Evolutionary conservation across 164 flowering plant species (phyloP).

Genomic region (Protea cynaroides): DNA sequence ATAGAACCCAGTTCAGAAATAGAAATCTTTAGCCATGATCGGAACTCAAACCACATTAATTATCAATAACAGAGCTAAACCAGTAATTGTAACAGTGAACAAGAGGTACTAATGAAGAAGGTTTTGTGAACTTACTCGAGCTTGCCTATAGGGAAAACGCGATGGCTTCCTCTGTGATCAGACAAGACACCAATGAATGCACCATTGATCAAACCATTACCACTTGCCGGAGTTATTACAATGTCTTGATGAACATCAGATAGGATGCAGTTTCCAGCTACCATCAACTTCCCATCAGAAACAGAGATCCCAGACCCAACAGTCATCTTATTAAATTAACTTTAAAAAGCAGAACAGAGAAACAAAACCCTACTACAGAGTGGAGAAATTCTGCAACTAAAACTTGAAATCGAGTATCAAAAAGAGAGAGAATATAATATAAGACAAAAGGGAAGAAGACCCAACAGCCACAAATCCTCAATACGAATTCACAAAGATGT

Average conservation of each 20-base stretch:
- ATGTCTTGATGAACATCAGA: slow-evolving; percentile 50
- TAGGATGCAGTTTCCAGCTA: slow-evolving; percentile 45
- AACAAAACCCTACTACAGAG: no score
- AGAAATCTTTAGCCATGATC: not conserved
- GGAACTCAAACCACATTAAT: no score
- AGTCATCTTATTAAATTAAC: slow-evolving; percentile 41
- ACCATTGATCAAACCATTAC: slow-evolving; percentile 37
- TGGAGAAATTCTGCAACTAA: no score
- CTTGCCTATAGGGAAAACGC: slow-evolving; percentile 68
- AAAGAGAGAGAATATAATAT: no score
- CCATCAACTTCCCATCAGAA: slow-evolving; percentile 51
- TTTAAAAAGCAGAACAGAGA: no score
- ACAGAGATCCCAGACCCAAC: slow-evolving; percentile 65
- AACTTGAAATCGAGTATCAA: no score
- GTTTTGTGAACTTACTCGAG: slow-evolving; percentile 36
- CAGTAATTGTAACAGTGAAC: no score
- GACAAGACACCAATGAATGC: slow-evolving; percentile 75
- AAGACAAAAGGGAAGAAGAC: no score
- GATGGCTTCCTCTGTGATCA: slow-evolving; percentile 59
- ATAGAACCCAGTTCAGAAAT: not conserved
- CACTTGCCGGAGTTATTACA: slow-evolving; percentile 49
- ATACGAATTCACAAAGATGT: no score
- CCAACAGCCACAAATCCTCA: no score
- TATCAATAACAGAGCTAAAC: no score
- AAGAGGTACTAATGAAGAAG: not conserved